Percentiles rank a stretch among this genome's conserved stretches.
Conservation (phyloP, 192 early-diverging fungal genomes). For the Endogone sp. region DNA sequence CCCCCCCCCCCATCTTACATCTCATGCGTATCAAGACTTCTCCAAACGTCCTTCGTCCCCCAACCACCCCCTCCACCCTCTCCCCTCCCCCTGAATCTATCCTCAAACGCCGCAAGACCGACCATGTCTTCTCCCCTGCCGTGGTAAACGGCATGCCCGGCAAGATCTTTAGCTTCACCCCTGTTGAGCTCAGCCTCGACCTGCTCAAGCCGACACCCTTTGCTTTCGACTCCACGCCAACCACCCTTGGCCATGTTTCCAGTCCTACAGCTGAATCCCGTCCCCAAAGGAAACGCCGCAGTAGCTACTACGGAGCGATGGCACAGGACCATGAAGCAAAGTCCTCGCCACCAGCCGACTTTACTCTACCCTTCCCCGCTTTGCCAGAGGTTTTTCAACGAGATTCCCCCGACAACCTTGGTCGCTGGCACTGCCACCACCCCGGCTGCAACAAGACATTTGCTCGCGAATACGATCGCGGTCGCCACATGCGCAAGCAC, state of each 20-base stretch:
- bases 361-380: not conserved
- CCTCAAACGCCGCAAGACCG: too few species aligned
- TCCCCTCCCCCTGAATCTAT: too few species aligned
- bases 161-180: not conserved
- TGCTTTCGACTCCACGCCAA: not conserved
- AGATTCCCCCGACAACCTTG: not conserved
- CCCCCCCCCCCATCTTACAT: not conserved
- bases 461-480: not conserved
- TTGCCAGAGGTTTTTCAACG: not conserved
- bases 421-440: not conserved
- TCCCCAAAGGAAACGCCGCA: not conserved
- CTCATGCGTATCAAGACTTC: not conserved
- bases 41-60: not conserved
- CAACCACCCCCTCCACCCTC: too few species aligned
- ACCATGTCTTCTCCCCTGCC: not conserved
- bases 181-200: not conserved
- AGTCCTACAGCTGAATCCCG: too few species aligned
- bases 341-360: not conserved
- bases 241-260: too few species aligned
- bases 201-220: not conserved
- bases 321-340: not conserved
- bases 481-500: not conserved
- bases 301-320: not conserved
- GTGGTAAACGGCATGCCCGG: not conserved
- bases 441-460: not conserved